Conservation (phyloP, 1,284 basidiomycete genomes). For the Fereydounia khargensis region DNA sequence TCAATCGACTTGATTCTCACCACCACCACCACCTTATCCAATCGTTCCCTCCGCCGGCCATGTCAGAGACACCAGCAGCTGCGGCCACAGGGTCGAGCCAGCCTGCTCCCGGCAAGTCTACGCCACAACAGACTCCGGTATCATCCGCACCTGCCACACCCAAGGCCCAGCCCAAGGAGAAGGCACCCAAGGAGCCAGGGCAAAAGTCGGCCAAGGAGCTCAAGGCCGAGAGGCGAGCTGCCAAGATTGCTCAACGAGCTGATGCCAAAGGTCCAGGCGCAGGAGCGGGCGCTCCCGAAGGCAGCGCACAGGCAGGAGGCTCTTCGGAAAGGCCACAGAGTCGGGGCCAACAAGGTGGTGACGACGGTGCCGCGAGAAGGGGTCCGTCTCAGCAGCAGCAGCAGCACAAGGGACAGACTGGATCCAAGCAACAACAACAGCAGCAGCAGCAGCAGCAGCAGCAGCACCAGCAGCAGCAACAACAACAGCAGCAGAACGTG, state of each 20-base stretch:
- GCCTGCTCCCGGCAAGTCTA: too few species aligned
- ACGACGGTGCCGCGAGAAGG: not conserved
- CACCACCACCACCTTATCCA: too few species aligned
- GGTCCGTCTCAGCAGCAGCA: conserved; percentile 2
- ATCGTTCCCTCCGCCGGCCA: too few species aligned
- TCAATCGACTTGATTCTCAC: too few species aligned
- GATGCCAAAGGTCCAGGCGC: conserved; percentile 1
- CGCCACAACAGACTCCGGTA: too few species aligned
- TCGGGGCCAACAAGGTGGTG: conserved; percentile 4
- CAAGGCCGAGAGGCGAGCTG: conserved; percentile 44
- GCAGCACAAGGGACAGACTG: conserved; percentile 5
- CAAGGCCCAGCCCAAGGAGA: not conserved
- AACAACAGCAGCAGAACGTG: conserved; percentile 6
- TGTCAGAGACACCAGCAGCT: too few species aligned
- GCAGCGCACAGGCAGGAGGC: not conserved
- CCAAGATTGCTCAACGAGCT: conserved; percentile 26
- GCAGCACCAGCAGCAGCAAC: conserved; percentile 8
- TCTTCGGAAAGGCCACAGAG: conserved; percentile 9
- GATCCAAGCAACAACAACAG: conserved; percentile 1
- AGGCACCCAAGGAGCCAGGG: conserved; percentile 5
- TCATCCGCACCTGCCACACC: too few species aligned
- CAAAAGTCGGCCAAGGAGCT: conserved; percentile 46
- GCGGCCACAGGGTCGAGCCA: too few species aligned
- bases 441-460: not conserved
- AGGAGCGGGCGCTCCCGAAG: not conserved